Conservation (phyloP, 495 filamentous ascomycete genomes). For the Evernia prunastri region DNA sequence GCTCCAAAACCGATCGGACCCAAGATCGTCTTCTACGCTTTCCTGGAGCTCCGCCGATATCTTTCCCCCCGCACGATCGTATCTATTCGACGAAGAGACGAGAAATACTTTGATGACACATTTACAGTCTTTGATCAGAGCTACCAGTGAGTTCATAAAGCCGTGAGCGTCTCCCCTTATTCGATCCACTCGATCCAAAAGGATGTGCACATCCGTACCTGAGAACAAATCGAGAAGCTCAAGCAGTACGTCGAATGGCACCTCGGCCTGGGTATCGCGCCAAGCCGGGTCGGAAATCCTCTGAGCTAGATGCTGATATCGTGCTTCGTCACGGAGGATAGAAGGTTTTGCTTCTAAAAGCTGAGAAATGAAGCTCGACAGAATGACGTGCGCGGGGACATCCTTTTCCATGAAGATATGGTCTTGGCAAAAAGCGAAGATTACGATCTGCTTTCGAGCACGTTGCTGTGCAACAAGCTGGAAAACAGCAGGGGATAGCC, state of each 20-base stretch:
- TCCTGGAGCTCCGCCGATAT: not conserved
- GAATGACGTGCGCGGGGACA: not conserved
- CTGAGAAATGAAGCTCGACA: not conserved
- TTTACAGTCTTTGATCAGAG: not conserved
- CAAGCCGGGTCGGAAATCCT: not conserved
- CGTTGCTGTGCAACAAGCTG: not conserved
- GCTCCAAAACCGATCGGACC: not conserved
- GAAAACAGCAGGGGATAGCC: not conserved
- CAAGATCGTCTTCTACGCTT: not conserved
- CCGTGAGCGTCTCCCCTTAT: not conserved
- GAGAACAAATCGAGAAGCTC: not conserved
- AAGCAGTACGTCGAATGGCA: not conserved
- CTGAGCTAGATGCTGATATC: not conserved
- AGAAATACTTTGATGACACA: not conserved
- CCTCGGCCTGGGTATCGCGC: not conserved
- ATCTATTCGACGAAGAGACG: not conserved
- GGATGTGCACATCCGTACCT: not conserved
- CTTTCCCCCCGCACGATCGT: not conserved
- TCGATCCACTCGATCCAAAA: not conserved
- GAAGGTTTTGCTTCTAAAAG: not conserved
- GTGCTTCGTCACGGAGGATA: not conserved
- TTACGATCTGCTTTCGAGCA: not conserved
- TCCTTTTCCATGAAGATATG: not conserved
- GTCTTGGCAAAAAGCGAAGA: not conserved
- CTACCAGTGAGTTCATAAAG: not conserved